These are phyloP conservation scores for Tetragonia tetragonoides DNA, from an alignment of 148 eudicot genomes.

Conservation along the genomic window DNA sequence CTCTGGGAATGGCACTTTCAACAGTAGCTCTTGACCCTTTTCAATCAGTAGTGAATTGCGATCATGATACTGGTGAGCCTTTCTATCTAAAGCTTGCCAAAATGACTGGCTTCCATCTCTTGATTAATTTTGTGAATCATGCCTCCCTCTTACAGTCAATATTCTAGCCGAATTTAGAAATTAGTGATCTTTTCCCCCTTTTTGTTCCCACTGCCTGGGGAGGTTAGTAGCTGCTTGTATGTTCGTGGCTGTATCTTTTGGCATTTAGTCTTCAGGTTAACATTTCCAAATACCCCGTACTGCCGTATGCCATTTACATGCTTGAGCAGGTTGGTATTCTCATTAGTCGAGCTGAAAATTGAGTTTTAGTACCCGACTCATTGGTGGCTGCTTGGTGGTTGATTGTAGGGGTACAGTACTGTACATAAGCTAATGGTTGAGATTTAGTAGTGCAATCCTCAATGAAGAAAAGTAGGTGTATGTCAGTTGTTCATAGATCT, in stretches of 20 bases:
- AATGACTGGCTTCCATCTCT: constrained; percentile 4
- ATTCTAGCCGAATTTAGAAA: constrained; percentile 1
- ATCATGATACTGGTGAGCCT: constrained; percentile 11
- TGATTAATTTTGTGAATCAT: neutral
- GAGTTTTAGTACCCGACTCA: neutral
- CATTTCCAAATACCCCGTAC: constrained; percentile 3
- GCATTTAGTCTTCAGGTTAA: constrained; percentile 2
- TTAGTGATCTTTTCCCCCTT: neutral
- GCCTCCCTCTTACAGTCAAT: neutral
- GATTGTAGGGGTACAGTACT: constrained; percentile 12
- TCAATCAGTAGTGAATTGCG: neutral
- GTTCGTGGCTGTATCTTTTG: neutral
- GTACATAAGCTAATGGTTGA: constrained; percentile 27
- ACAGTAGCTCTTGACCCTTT: constrained; percentile 27
- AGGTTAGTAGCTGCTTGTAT: constrained; percentile 4
- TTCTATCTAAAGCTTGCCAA: neutral
- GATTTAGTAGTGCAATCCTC: neutral
- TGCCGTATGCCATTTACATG: neutral
- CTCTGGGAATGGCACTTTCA: constrained; percentile 6
- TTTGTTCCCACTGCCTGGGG: neutral
- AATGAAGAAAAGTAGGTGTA: neutral
- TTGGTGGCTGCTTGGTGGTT: constrained; percentile 14
- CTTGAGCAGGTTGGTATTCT: constrained; percentile 4
- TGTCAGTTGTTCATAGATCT: neutral
- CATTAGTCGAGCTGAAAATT: too few species aligned